These are phyloP conservation scores for Huntiella savannae DNA, from an alignment of 2,329 filamentous ascomycete genomes.

Conservation along the genomic window DNA sequence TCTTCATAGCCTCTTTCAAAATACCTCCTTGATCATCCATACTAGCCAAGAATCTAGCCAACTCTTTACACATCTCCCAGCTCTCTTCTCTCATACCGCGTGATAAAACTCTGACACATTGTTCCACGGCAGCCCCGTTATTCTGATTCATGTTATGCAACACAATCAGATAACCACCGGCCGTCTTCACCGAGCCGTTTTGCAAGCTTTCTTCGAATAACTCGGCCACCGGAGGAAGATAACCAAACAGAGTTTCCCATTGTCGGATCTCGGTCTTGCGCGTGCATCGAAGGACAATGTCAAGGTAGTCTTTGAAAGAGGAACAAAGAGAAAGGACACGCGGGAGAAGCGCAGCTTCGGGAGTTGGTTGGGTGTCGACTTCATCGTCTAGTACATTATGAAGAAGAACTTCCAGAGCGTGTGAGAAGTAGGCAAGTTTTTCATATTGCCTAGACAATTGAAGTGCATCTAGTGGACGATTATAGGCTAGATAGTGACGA, in stretches of 20 bases:
- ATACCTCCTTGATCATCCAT: constrained; percentile 75
- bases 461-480: constrained; percentile 63
- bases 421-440: constrained; percentile 74
- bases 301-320: constrained; percentile 69
- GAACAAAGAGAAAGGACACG: constrained; percentile 45
- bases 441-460: constrained; percentile 72
- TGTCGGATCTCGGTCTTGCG: constrained; percentile 90
- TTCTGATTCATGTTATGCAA: constrained; percentile 66
- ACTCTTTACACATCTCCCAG: constrained; percentile 89
- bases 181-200: constrained; percentile 76
- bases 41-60: constrained; percentile 85
- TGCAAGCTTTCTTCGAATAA: constrained; percentile 85
- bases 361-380: constrained; percentile 50
- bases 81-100: constrained; percentile 69
- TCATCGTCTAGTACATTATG: constrained; percentile 91
- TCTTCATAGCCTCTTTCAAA: constrained; percentile 50
- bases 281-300: constrained; percentile 91
- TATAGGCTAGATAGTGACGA: constrained; percentile 55
- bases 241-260: constrained; percentile 83
- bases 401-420: constrained; percentile 77
- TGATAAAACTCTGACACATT: constrained; percentile 62
- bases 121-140: constrained; percentile 43
- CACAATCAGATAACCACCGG: constrained; percentile 87
- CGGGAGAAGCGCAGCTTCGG: constrained; percentile 45
- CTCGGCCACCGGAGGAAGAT: constrained; percentile 75